Conservation (phyloP, 352 stramenopile species). For the Phytopythium mirpurense region DNA sequence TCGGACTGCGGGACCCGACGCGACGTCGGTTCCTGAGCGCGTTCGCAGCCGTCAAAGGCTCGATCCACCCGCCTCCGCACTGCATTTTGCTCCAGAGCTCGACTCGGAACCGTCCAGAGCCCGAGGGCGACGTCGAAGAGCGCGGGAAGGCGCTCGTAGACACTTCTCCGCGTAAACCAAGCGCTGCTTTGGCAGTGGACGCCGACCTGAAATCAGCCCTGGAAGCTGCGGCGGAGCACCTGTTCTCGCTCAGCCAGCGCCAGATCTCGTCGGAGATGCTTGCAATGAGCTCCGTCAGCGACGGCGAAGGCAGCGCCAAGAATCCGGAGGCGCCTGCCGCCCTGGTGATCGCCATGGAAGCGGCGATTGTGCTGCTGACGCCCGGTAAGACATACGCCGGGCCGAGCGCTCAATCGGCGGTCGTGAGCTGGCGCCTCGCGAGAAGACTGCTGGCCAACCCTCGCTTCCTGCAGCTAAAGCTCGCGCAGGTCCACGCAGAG, state of each 20-base stretch:
- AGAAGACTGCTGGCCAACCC: constrained; percentile 44
- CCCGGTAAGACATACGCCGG: constrained; percentile 58
- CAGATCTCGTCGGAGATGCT: constrained; percentile 23
- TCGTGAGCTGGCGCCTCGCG: constrained; percentile 69
- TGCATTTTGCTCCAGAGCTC: constrained; percentile 61
- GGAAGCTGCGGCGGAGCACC: constrained; percentile 25
- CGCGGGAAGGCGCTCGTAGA: no score
- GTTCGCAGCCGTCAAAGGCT: constrained; percentile 61
- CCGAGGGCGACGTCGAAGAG: background rate
- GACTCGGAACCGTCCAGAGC: constrained; percentile 28
- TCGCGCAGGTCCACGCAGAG: constrained; percentile 36
- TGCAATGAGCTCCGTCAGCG: constrained; percentile 6
- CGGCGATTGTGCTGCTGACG: constrained; percentile 73
- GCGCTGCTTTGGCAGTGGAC: no score
- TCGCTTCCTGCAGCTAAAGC: constrained; percentile 38
- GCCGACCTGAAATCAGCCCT: constrained; percentile 44
- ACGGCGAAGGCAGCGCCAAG: background rate
- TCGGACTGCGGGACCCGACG: constrained; percentile 59
- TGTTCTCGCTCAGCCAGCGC: constrained; percentile 17
- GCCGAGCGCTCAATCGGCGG: constrained; percentile 27
- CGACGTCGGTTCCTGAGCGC: constrained; percentile 53
- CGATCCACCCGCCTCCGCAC: constrained; percentile 50
- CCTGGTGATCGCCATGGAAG: constrained; percentile 75
- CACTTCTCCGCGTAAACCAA: no score
- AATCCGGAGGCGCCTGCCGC: background rate